Conservation (phyloP, 371 early-diverging fungal genomes). For the Mortierella sp. region DNA sequence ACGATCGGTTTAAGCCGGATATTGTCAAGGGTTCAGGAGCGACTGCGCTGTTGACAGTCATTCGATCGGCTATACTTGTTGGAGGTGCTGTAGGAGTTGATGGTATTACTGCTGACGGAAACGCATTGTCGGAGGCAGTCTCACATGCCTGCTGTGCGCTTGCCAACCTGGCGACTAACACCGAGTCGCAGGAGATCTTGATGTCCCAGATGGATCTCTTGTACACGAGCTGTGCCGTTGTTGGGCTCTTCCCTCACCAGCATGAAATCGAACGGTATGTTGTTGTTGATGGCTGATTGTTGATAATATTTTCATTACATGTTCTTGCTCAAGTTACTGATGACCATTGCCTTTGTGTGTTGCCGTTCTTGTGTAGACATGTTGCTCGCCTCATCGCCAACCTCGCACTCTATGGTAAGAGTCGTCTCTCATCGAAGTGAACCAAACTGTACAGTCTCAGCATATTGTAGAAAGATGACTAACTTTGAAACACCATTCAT, state of each 20-base stretch:
- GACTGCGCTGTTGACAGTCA: slow-evolving; percentile 59
- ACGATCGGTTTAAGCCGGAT: slow-evolving; percentile 69
- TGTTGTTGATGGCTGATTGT: slow-evolving; percentile 7
- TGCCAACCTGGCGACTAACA: slow-evolving; percentile 75
- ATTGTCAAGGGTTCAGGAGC: slow-evolving; percentile 66
- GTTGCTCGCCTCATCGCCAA: slow-evolving; percentile 72
- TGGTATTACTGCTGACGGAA: not conserved
- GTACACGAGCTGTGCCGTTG: slow-evolving; percentile 60
- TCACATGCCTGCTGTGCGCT: slow-evolving; percentile 74
- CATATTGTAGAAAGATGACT: not conserved
- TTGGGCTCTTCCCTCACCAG: slow-evolving; percentile 53
- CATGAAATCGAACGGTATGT: slow-evolving; percentile 53
- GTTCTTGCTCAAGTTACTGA: not conserved
- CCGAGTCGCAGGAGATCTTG: slow-evolving; percentile 69
- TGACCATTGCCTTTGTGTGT: slow-evolving; percentile 14
- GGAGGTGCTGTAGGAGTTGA: slow-evolving; percentile 3
- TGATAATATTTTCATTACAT: not conserved
- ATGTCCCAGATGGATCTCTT: slow-evolving; percentile 67
- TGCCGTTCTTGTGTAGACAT: slow-evolving; percentile 61
- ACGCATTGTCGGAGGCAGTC: slow-evolving; percentile 56
- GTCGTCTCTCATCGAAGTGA: not conserved
- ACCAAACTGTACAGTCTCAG: too few species aligned
- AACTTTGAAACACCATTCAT: not conserved
- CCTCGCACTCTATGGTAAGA: slow-evolving; percentile 68
- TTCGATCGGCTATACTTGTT: slow-evolving; percentile 21